Conservation (phyloP, 2,329 filamentous ascomycete genomes). For the Colletotrichum theobromicola region DNA sequence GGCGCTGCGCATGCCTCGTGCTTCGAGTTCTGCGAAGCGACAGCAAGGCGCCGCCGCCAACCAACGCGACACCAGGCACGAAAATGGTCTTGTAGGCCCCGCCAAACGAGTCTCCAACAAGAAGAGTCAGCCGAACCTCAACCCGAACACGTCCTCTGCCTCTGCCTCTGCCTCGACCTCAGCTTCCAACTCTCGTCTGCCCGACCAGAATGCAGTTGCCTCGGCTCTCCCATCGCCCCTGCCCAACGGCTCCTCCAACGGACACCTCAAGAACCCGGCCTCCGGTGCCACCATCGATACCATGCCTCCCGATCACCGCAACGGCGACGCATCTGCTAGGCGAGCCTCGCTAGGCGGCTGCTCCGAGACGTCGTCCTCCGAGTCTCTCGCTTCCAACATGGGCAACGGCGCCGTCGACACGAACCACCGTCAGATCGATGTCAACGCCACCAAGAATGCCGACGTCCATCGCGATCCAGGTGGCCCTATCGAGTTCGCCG, state of each 20-base stretch:
- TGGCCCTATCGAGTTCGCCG: constrained; percentile 76
- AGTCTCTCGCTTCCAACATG: constrained; percentile 47
- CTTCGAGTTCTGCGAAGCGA: constrained; percentile 64
- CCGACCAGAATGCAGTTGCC: constrained; percentile 31
- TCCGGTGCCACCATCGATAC: constrained; percentile 30
- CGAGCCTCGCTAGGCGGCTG: constrained; percentile 55
- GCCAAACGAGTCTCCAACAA: constrained; percentile 42
- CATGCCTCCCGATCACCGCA: constrained; percentile 45
- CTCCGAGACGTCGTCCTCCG: constrained; percentile 61
- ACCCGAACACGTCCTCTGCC: constrained; percentile 29
- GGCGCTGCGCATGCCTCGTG: constrained; percentile 64
- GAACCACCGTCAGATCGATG: constrained; percentile 70
- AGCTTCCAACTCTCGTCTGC: constrained; percentile 26
- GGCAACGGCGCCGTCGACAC: constrained; percentile 46
- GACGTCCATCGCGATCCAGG: constrained; percentile 74
- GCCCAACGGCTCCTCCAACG: constrained; percentile 33
- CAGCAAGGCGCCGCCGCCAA: constrained; percentile 63
- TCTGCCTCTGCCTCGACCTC: constrained; percentile 17
- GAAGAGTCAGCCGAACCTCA: constrained; percentile 53
- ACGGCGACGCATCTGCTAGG: constrained; percentile 46
- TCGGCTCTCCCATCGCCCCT: constrained; percentile 26
- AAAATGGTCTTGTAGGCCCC: constrained; percentile 81
- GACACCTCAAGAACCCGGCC: constrained; percentile 20
- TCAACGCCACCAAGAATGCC: constrained; percentile 71
- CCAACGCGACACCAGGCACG: constrained; percentile 78